Base-by-base conservation (phyloP, 768 basidiomycete genomes). In the Kwoniella shandongensis region DNA sequence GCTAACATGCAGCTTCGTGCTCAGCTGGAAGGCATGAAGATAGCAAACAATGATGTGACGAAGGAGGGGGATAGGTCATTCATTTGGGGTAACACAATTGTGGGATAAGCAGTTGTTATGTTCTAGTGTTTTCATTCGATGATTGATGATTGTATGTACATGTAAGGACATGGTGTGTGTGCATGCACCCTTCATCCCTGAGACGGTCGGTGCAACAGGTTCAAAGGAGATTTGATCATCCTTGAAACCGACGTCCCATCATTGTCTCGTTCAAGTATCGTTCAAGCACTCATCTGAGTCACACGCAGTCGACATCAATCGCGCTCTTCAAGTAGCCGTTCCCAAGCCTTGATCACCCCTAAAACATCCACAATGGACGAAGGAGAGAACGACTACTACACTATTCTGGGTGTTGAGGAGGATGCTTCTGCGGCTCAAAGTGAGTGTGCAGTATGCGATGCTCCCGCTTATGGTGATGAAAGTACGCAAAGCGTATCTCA, bases 401-500 rank as follows among this genome's bases (percentile, higher is more conserved):
- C 50, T 8, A 17, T 66, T 6, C 51, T 66, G 3, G 50, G 45
- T 4, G 42, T 66, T 2, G 46, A 55, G n/a, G 61, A 66, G 44
- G 30, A 46, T 7, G 65, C 65, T 17, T 44, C 58, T 15, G 12
- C 51, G 2, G 25, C 20, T 12, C 58, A 66, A 45, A 48, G 65
- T 66, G 30, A 56, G 61, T 41, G 13, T 8, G 22, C n/a, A 42
- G 27, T 15, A 8, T 40, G 44, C 27, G 17, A 30, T 40, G 38
- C 56, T 59, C 49, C 54, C 32, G 32, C 7, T 32, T 51, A 17
- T 15, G 15, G n/a, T n/a, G n/a, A n/a, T n/a, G n/a, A n/a, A 42
- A 67, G 66, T 67, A 7, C 62, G 66, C 15, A 63, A 67, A 47
- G 61, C 66, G 27, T 67, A 67, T 29, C 62, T 67, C 29, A 53